Evolutionary conservation across 73 alveolate genomes (phyloP), one percentile per base, ranked within the genome.

Genomic region (Symbiodinium pilosum): DNA sequence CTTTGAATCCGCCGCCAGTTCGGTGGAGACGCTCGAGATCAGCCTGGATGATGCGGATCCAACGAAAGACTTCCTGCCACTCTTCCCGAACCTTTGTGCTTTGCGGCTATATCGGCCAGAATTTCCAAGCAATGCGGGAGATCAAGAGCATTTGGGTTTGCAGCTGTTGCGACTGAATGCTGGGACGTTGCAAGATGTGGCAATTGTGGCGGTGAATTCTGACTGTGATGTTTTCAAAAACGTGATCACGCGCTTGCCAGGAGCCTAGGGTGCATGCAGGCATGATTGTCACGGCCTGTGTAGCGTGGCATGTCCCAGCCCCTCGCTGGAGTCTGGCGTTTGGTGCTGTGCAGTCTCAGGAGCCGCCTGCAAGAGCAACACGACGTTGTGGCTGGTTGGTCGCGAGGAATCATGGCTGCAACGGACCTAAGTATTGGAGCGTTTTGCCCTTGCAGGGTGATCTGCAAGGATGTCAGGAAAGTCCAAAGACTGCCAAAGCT

Each of bases 21-120:
- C 43, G 73, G 73, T 42, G 92, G 92, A 73, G 68, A 69, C 54
- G 5, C 54, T 91, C 28, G 97, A 91, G 89, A 87, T 91, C 3
- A 91, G 97, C 26, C 75, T 89, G 51, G 88, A 51, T 36, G 36
- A 69, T 8, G 97, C 71, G 71, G 97, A 91, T 42, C 64, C 56
- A 30, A 64, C 30, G 43, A 34, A n/a, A 41, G 40, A 11, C 52
- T 56, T 87, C 87, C 71, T 91, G 16, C 97, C 97, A 14, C 43
- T 24, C 24, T 91, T 91, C 40, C 83, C 97, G 26, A 91, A 91
- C 36, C 51, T 91, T 40, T 14, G 26, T 12, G 43, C 89, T n/a
- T 38, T 91, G 77, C 43, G 97, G 43, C 30, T 91, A 77, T 91
- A 91, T 54, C 77, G 39, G 64, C 97, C 97, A 0, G 81, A 68